These are phyloP conservation scores for Talaromyces sp. DNA, from an alignment of 2,329 filamentous ascomycete species.

Conservation along the genomic window DNA sequence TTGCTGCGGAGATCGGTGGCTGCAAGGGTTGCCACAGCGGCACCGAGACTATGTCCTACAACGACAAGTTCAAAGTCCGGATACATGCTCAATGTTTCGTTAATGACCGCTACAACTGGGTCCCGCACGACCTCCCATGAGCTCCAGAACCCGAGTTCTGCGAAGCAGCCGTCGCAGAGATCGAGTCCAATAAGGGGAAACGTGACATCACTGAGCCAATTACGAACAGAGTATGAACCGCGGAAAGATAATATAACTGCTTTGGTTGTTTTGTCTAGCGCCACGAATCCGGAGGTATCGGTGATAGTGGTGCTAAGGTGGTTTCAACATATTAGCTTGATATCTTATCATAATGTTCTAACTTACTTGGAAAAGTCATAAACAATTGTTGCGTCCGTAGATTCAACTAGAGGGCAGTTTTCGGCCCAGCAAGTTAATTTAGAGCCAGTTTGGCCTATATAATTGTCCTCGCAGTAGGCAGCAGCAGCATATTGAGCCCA, in stretches of 20 bases:
- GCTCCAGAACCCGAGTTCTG: conserved; percentile 40
- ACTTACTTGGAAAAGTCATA: conserved; percentile 44
- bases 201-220: conserved; percentile 24
- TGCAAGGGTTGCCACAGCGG: conserved; percentile 43
- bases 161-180: conserved; percentile 38
- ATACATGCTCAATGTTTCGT: conserved; percentile 17
- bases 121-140: conserved; percentile 38
- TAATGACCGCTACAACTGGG: conserved; percentile 33
- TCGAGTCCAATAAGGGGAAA: conserved; percentile 21
- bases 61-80: conserved; percentile 37
- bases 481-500: conserved; percentile 6
- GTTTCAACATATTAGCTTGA: not conserved
- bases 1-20: conserved; percentile 36
- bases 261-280: conserved; percentile 41
- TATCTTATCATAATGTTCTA: conserved; percentile 7
- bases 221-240: conserved; percentile 24
- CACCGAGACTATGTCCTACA: conserved; percentile 46
- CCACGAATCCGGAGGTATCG: conserved; percentile 45
- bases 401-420: not conserved
- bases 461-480: conserved; percentile 10
- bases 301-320: conserved; percentile 8
- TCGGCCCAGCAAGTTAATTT: not conserved
- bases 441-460: not conserved
- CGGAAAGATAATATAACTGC: conserved; percentile 32
- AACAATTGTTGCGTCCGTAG: conserved; percentile 24